These are phyloP conservation scores for Lodderomyces metapsilosis DNA, from an alignment of 1,139 yeast species.

Conservation along the genomic window DNA sequence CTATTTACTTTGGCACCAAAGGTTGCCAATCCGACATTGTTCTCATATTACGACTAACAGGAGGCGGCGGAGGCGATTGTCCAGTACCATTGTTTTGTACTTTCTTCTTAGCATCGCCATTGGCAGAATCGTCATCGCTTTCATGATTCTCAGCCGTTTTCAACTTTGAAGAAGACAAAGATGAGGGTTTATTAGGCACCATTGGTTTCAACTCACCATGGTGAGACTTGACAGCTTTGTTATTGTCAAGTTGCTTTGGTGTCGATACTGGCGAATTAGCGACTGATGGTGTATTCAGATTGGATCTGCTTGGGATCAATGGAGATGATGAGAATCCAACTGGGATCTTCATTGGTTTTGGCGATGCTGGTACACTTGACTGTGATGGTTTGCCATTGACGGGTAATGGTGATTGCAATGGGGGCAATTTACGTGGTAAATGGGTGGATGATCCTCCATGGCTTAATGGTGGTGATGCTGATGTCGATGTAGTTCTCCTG, in stretches of 20 bases:
- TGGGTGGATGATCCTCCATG: slow-evolving; percentile 22
- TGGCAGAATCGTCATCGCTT: slow-evolving; percentile 6
- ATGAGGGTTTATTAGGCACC: slow-evolving; percentile 37
- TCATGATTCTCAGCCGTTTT: slow-evolving; percentile 4
- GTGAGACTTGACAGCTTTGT: neutral
- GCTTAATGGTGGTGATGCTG: slow-evolving; percentile 6
- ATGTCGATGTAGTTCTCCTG: slow-evolving; percentile 16
- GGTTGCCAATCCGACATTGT: slow-evolving; percentile 60
- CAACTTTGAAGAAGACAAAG: slow-evolving; percentile 22
- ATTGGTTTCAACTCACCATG: slow-evolving; percentile 25
- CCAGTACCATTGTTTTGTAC: slow-evolving; percentile 13
- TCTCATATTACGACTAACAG: slow-evolving; percentile 11
- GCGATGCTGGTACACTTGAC: slow-evolving; percentile 7
- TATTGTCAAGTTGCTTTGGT: slow-evolving; percentile 10
- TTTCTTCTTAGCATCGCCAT: slow-evolving; percentile 16
- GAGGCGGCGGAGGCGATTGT: slow-evolving; percentile 33
- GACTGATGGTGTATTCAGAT: slow-evolving; percentile 28
- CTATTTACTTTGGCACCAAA: slow-evolving; percentile 47
- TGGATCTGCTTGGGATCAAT: slow-evolving; percentile 23
- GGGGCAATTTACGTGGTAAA: slow-evolving; percentile 3
- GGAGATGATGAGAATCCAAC: slow-evolving; percentile 42
- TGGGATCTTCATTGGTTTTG: slow-evolving; percentile 36
- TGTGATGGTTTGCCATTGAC: slow-evolving; percentile 6
- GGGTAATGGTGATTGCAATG: slow-evolving; percentile 9
- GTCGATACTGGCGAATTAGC: slow-evolving; percentile 19